These are phyloP conservation scores for Lachnellula cervina DNA, from an alignment of 2,329 filamentous ascomycete genomes.

Conservation along the genomic window DNA sequence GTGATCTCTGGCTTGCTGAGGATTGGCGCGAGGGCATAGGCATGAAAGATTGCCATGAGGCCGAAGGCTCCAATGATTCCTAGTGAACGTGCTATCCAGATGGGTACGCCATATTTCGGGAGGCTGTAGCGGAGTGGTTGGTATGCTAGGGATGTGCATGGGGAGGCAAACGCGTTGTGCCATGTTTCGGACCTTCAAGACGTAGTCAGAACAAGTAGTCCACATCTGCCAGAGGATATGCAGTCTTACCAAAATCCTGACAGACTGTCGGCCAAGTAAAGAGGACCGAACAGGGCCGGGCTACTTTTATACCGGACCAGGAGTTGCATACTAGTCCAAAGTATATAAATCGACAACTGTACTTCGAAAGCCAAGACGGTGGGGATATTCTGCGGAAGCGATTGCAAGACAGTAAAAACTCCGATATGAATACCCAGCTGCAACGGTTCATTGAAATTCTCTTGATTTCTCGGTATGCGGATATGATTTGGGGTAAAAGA, in stretches of 20 bases:
- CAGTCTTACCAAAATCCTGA: slow-evolving; percentile 34
- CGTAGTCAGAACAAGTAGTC: background rate
- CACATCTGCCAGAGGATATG: background rate
- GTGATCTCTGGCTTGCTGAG: slow-evolving; percentile 28
- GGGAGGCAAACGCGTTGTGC: slow-evolving; percentile 39
- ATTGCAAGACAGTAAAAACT: slow-evolving; percentile 33
- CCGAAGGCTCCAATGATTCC: slow-evolving; percentile 36
- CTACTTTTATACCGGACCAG: slow-evolving; percentile 34
- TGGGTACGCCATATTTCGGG: slow-evolving; percentile 30
- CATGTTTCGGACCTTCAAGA: slow-evolving; percentile 35
- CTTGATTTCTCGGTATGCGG: slow-evolving; percentile 26
- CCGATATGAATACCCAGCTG: slow-evolving; percentile 34
- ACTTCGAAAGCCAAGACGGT: slow-evolving; percentile 36
- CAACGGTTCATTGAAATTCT: slow-evolving; percentile 34
- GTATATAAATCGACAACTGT: slow-evolving; percentile 36
- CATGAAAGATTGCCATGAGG: slow-evolving; percentile 38
- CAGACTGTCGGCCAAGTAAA: slow-evolving; percentile 35
- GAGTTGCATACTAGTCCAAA: slow-evolving; percentile 37
- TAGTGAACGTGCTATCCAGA: slow-evolving; percentile 29
- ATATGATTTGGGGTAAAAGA: slow-evolving; percentile 39
- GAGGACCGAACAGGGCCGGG: slow-evolving; percentile 36
- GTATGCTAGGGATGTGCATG: slow-evolving; percentile 37
- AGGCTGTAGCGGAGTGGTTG: slow-evolving; percentile 32
- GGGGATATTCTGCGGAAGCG: slow-evolving; percentile 33
- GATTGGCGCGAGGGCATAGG: slow-evolving; percentile 35